Conservation (phyloP, 2,329 filamentous ascomycete species). For the Fusarium austroafricanum region DNA sequence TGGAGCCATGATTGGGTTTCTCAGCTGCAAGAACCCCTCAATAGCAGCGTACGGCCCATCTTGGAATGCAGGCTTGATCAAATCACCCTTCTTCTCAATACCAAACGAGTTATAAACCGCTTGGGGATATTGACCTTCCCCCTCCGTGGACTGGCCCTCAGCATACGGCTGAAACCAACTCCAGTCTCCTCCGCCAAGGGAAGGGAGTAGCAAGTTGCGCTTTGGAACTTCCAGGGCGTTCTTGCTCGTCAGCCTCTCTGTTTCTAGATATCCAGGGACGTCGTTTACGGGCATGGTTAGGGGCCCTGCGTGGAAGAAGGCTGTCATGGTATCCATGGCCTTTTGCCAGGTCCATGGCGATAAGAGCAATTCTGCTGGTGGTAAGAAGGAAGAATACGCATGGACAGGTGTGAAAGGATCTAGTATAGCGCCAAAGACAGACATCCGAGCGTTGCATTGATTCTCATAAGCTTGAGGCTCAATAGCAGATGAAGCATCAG, state of each 20-base stretch:
- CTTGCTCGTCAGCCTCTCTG: neutral
- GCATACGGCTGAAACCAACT: constrained; percentile 51
- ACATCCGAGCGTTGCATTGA: constrained; percentile 24
- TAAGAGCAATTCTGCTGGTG: constrained; percentile 44
- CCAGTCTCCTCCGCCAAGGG: constrained; percentile 44
- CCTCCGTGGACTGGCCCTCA: constrained; percentile 5
- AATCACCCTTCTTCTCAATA: neutral
- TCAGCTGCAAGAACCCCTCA: constrained; percentile 22
- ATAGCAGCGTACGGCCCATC: constrained; percentile 21
- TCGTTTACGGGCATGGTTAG: constrained; percentile 42
- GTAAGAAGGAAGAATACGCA: constrained; percentile 51
- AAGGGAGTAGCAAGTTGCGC: constrained; percentile 32
- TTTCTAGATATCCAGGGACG: constrained; percentile 12
- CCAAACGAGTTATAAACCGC: neutral
- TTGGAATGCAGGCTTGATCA: neutral
- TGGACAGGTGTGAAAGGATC: constrained; percentile 55
- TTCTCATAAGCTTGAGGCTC: neutral
- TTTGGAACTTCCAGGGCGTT: neutral
- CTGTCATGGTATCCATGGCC: constrained; percentile 53
- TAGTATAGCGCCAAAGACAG: constrained; percentile 48
- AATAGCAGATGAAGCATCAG: neutral
- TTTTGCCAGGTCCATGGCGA: constrained; percentile 53
- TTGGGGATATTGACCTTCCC: neutral
- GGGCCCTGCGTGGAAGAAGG: constrained; percentile 56
- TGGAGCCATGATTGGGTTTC: neutral